Evolutionary conservation across 2,329 filamentous ascomycete species (phyloP).

Genomic region (Colletotrichum cereale): DNA sequence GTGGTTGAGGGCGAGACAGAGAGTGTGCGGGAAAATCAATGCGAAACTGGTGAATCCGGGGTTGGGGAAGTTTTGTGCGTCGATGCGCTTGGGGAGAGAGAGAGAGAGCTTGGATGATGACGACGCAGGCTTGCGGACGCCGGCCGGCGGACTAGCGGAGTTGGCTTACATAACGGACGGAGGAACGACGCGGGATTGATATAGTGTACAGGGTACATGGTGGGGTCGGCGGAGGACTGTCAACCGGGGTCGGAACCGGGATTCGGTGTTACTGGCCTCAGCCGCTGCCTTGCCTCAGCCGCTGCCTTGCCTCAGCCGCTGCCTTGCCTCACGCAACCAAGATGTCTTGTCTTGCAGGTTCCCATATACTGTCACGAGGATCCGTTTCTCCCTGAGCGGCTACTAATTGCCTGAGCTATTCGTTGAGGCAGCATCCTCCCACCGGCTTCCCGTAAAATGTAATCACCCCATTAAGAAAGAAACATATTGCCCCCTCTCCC

Average conservation of each 20-base stretch:
- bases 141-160: neutral
- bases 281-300: neutral
- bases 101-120: neutral
- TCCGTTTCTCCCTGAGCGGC: neutral
- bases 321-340: neutral
- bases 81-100: neutral
- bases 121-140: neutral
- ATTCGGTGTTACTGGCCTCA: neutral
- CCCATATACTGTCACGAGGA: neutral
- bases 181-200: neutral
- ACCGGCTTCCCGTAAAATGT: no score
- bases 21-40: neutral
- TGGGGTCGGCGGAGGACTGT: constrained; percentile 1
- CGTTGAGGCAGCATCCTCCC: neutral
- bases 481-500: no score
- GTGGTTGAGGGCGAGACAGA: neutral
- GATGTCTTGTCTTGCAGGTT: neutral
- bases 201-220: neutral
- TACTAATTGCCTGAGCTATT: neutral
- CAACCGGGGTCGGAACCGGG: neutral
- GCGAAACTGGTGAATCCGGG: constrained; percentile 1
- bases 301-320: neutral
- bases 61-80: neutral
- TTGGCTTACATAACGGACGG: constrained; percentile 2
- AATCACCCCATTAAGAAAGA: no score